These are phyloP conservation scores for Clitoria ternatea DNA, from an alignment of 306 rosid species.

Conservation along the genomic window DNA sequence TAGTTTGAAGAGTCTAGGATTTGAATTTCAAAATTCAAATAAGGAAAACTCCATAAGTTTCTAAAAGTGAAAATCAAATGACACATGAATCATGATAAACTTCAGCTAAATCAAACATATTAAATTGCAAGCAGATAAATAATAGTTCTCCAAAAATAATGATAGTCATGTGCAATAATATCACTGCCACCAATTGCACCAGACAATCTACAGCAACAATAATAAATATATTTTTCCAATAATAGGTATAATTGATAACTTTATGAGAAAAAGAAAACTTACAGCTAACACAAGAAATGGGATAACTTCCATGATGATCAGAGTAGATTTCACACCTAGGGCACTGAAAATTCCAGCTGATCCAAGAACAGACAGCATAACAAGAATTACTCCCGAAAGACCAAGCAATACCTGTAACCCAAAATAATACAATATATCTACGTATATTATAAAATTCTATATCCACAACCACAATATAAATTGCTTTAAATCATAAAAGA, in stretches of 20 bases:
- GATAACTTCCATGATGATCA: constrained; percentile 97
- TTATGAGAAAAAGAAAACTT: constrained; percentile 43
- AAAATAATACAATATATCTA: constrained; percentile 26
- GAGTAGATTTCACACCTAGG: constrained; percentile 86
- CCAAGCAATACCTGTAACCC: constrained; percentile 82
- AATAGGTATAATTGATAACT: background rate
- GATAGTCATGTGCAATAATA: background rate
- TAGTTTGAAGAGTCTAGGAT: background rate
- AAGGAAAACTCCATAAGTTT: background rate
- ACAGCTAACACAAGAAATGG: constrained; percentile 99
- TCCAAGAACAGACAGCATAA: constrained; percentile 92
- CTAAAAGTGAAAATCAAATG: background rate
- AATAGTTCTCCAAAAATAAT: background rate
- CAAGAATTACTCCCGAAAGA: constrained; percentile 88
- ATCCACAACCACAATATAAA: background rate
- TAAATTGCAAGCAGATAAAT: background rate
- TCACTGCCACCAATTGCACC: background rate
- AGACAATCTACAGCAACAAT: background rate
- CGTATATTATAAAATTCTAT: background rate
- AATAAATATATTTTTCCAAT: background rate
- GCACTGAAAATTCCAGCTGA: constrained; percentile 94
- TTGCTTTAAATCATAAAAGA: background rate
- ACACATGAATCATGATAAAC: background rate
- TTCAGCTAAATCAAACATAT: background rate
- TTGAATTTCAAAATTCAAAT: background rate